Percentiles rank a stretch among this genome's conserved stretches.
These are phyloP conservation scores for Rhodomyrtus tomentosa DNA, from an alignment of 345 rosid species.

Conservation along the genomic window DNA sequence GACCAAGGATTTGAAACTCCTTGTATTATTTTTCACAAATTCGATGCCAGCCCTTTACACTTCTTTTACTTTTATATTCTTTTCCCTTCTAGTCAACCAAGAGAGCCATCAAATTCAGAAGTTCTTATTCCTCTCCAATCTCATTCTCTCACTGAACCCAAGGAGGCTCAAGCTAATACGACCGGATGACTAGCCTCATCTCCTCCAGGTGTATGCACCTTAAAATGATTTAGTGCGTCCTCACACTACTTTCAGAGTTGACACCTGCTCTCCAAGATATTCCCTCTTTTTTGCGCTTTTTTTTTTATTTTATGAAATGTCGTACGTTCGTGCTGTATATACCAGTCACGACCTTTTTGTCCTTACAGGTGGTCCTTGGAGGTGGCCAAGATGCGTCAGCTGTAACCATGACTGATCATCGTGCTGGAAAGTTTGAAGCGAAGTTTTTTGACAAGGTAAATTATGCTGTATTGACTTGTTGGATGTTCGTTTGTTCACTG, in stretches of 20 bases:
- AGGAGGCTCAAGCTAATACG: neutral
- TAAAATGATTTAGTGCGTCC: neutral
- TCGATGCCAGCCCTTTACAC: neutral
- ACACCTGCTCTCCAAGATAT: neutral
- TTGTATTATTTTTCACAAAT: neutral
- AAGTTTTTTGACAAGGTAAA: conserved; percentile 78
- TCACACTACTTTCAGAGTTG: neutral
- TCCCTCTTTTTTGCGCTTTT: neutral
- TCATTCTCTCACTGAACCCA: neutral
- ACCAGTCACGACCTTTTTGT: neutral
- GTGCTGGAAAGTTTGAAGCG: conserved; percentile 98
- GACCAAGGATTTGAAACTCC: neutral
- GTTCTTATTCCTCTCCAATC: neutral
- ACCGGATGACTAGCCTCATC: neutral
- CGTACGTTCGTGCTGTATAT: neutral
- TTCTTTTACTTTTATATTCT: neutral
- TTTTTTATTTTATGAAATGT: neutral
- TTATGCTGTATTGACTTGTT: neutral
- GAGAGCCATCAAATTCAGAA: neutral
- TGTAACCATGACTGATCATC: conserved; percentile 93
- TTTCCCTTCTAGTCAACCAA: neutral
- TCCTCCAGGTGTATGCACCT: neutral
- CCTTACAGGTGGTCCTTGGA: conserved; percentile 81
- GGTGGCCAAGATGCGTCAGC: conserved; percentile 99
- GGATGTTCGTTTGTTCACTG: neutral